Conservation (phyloP, 352 stramenopile genomes). For the Pythium aphanidermatum region DNA sequence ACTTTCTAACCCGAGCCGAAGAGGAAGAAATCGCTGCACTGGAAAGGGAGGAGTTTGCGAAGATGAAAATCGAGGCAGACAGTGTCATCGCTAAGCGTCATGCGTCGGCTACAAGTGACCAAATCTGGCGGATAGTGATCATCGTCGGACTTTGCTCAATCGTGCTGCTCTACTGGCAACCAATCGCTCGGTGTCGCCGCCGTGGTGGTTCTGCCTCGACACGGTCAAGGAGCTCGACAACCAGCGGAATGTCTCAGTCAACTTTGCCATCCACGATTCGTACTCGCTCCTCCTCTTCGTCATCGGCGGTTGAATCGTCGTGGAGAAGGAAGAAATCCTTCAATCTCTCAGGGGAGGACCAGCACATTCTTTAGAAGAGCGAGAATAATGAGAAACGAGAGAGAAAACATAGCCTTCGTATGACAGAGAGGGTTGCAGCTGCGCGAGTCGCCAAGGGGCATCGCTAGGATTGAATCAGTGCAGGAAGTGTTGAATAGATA, state of each 20-base stretch:
- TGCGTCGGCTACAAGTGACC: conserved; percentile 3
- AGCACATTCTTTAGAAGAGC: conserved; percentile 15
- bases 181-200: conserved; percentile 6
- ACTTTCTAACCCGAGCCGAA: conserved; percentile 43
- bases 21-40: conserved; percentile 49
- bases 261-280: background rate
- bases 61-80: conserved; percentile 11
- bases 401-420: background rate
- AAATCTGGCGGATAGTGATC: conserved; percentile 9
- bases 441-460: no score
- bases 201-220: background rate
- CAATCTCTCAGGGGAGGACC: conserved; percentile 13
- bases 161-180: conserved; percentile 4
- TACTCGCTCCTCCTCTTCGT: background rate
- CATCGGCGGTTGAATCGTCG: conserved; percentile 6
- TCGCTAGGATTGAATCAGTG: no score
- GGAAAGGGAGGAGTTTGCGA: conserved; percentile 34
- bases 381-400: background rate
- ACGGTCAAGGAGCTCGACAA: no score
- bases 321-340: conserved; percentile 25
- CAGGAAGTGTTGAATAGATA: no score
- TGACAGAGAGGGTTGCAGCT: no score
- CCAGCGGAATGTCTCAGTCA: background rate
- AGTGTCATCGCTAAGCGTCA: conserved; percentile 8
- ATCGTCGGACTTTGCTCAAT: conserved; percentile 3